Base-by-base conservation (phyloP, 495 filamentous ascomycete species). In the Lasiosphaeriaceae sp. region DNA sequence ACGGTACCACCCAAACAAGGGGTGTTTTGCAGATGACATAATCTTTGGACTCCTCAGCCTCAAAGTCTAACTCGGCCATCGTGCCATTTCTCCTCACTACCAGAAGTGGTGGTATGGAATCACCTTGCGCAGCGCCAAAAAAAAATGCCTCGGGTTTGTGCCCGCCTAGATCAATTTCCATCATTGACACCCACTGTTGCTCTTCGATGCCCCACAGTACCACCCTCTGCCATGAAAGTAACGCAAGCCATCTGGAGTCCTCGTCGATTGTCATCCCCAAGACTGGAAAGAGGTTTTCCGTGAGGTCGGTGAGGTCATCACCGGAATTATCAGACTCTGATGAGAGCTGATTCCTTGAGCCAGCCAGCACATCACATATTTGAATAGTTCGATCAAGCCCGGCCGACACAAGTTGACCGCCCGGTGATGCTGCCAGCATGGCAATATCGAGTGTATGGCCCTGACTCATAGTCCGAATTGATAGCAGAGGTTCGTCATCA, bases 381-480 rank as follows among this genome's bases (percentile, higher is more conserved):
- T 80, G 76, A 21, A 88, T 80, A 12, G 73, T 68, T 51, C 86
- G 74, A 60, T 90, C 87, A 7, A 89, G 68, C 1, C 83, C 84
- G 41, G 88, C 75, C 5, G 85, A 86, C n/a, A 83, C 82, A 19
- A 90, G 64, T 37, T 84, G 71, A 5, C 86, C 86, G 39, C 76
- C 77, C 2, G 76, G 63, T 20, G 78, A 86, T 11, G 82, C 72
- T 7, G 74, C 66, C 48, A 90, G 71, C 65, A 81, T 77, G 45
- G 80, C 79, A 26, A 90, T 75, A 61, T 90, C 87, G 19, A 90
- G 71, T 5, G 67, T 63, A 65, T 90, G 87, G 2, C 81, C 82
- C 26, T 74, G 72, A 41, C 69, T 73, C n/a, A 89, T 65, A n/a
- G 79, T 80, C 47, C 74, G 75, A 26, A 85, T 74, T 11, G 77